A percentile compares a stretch with the other conserved stretches of the same genome.
Evolutionary conservation across 768 basidiomycete species (phyloP).

Genomic region (Zangia roseola): DNA sequence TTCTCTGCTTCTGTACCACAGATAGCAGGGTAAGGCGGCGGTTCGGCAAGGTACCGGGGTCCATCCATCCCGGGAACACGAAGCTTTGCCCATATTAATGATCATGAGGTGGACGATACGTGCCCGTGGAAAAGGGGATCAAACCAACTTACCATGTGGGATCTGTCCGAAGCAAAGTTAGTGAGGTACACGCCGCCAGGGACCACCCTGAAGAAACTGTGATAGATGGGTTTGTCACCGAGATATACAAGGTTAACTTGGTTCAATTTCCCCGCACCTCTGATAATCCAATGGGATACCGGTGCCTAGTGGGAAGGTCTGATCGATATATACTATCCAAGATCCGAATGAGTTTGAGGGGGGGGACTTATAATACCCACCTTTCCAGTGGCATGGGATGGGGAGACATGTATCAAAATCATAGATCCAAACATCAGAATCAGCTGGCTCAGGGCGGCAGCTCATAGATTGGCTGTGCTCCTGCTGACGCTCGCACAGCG

Average conservation of each 20-base stretch:
- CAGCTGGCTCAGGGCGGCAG: constrained; percentile 1
- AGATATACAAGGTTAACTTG: not conserved
- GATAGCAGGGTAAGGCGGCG: constrained; percentile 51
- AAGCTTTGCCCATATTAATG: constrained; percentile 1
- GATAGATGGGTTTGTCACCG: constrained; percentile 3
- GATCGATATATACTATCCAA: constrained; percentile 43
- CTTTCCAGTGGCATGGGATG: constrained; percentile 51
- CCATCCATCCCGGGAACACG: constrained; percentile 4
- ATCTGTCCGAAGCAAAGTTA: constrained; percentile 71
- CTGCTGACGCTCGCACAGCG: constrained; percentile 39
- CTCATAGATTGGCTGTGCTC: not conserved
- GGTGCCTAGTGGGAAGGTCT: constrained; percentile 41
- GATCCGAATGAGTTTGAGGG: constrained; percentile 18
- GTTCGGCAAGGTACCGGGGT: constrained; percentile 40
- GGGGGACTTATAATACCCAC: constrained; percentile 30
- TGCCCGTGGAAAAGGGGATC: constrained; percentile 10
- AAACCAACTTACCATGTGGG: constrained; percentile 59
- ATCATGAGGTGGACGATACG: not conserved
- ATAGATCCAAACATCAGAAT: constrained; percentile 54
- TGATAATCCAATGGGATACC: constrained; percentile 36
- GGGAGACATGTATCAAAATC: constrained; percentile 61
- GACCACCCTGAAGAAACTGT: constrained; percentile 63
- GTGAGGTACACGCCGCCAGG: constrained; percentile 49
- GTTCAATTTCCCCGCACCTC: constrained; percentile 38
- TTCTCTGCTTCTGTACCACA: constrained; percentile 42